Base-by-base conservation (phyloP, 331 rosid genomes). In the Saraca asoca region DNA sequence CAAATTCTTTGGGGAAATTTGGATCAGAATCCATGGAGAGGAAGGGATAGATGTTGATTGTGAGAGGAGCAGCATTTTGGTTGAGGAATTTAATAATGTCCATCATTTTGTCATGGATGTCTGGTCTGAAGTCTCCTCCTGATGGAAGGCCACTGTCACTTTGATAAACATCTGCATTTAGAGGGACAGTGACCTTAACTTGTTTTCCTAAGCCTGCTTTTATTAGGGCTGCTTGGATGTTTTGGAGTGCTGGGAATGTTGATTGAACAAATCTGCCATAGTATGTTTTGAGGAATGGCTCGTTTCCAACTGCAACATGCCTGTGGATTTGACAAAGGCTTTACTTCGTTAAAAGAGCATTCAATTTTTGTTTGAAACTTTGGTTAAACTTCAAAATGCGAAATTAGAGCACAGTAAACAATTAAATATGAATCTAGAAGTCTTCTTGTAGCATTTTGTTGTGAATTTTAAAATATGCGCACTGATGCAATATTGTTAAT, bases 21-120 rank as follows among this genome's bases (percentile, higher is more conserved):
- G 85, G 62, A 56, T 85, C 88, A 0, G 79, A 70, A 38, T 85
- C 81, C 58, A 88, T 85, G 77, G 91, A 85, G 37, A 88, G 90
- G 72, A 82, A 88, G 1, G 95, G 95, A 79, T 88, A 85, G 75
- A 88, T 88, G 76, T 85, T 88, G 48, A 88, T 81, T 29, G 88
- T 71, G 54, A 88, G 71, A 16, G 90, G 87, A 4, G 65, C 69
- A 5, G 53, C 80, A 14, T 70, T 82, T 57, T 72, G 73, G 42
- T 70, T 79, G n/a, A 88, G 88, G n/a, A 88, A 88, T 70, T 79
- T 74, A 49, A 88, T 64, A 34, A 88, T 79, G 52, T 64, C 33
- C 31, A 85, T 64, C 68, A 82, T 54, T 5, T 76, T 69, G 51
- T 66, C 68, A 3, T 34, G 84, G 42, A 85, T 84, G 49, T 85